phyloP scores from a whole-genome alignment of 1,139 yeast genomes.

The Candida smagusa region DNA sequence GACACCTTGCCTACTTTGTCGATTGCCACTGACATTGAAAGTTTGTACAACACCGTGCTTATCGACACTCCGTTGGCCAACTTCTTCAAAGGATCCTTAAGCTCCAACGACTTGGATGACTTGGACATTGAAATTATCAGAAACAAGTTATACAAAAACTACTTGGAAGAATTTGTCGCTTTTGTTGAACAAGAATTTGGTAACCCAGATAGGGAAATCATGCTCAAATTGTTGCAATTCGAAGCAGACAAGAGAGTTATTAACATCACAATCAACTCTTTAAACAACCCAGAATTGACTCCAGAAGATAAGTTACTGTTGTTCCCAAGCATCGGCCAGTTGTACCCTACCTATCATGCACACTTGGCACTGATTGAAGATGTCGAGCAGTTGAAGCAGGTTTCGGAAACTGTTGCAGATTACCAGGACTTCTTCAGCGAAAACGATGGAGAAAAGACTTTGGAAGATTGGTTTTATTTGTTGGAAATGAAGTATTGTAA shows the following conservation, averaged over 20 bases:
- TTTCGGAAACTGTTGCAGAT: constrained; percentile 72
- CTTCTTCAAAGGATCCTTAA: constrained; percentile 84
- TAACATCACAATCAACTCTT: constrained; percentile 86
- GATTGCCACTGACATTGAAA: constrained; percentile 91
- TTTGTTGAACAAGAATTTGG: constrained; percentile 62
- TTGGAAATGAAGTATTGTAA: constrained; percentile 90
- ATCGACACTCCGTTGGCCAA: constrained; percentile 98
- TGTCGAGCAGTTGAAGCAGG: constrained; percentile 72
- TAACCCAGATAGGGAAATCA: constrained; percentile 76
- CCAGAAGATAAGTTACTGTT: constrained; percentile 66
- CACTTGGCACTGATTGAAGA: constrained; percentile 78
- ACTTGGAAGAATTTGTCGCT: constrained; percentile 78
- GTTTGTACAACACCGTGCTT: constrained; percentile 88
- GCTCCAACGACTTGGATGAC: constrained; percentile 95
- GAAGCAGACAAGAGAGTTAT: constrained; percentile 96
- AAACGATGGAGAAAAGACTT: constrained; percentile 48
- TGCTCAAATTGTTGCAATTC: constrained; percentile 73
- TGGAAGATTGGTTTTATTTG: constrained; percentile 92
- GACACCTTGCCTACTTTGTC: constrained; percentile 94
- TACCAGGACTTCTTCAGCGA: constrained; percentile 64
- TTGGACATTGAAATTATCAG: constrained; percentile 92
- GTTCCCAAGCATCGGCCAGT: constrained; percentile 76
- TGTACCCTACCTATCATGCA: constrained; percentile 72
- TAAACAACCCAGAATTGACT: constrained; percentile 70
- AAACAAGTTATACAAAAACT: constrained; percentile 87